Base-by-base conservation (phyloP, 1,284 basidiomycete genomes). In the Acaromyces ingoldii region DNA sequence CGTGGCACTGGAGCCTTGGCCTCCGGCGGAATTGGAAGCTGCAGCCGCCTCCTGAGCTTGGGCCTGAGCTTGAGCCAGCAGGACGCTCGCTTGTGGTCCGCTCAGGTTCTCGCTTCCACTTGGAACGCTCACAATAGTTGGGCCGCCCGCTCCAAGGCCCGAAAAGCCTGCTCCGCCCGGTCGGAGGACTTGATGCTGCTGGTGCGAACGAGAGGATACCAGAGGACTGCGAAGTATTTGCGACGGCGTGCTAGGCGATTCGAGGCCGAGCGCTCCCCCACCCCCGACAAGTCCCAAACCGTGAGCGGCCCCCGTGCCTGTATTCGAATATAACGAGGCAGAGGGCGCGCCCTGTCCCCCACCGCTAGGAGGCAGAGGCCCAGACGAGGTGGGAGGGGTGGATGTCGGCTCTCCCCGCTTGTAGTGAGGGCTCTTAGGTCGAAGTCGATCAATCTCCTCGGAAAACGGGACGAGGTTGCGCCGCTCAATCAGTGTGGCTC, bases 91-190 rank as follows among this genome's bases (percentile, higher is more conserved):
- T 40, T 74, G 71, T 4, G 71, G 65, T 4, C 71, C 71, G 39
- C 65, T 69, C 33, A 72, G 54, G 2, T 60, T 65, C 49, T 74
- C 71, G 42, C 66, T 70, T 3, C 65, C 70, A 36, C 67, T 70
- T 2, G 55, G 70, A 0, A 69, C 46, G 42, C 67, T 70, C 3
- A 74, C 71, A 2, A 61, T 63, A 15, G 53, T 51, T 1, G 57
- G 57, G 0, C 71, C 67, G 10, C 71, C 71, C 1, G 71, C 71
- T 7, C 70, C 71, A 15, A 72, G 49, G 19, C 70, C 67, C 4
- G 68, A 60, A n/a, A 71, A 11, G 26, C 49, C 38, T 51, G 46
- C 49, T 15, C 49, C 38, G 19, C 38, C 49, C 11, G 30, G 48
- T 22, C 17, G 17, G 42, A 7, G 9, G 11, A 25, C 21, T 6